Percentiles rank a stretch among this genome's conserved stretches.
Evolutionary conservation across 1,139 yeast genomes (phyloP).

Genomic region (Yamadazyma trypodendri): DNA sequence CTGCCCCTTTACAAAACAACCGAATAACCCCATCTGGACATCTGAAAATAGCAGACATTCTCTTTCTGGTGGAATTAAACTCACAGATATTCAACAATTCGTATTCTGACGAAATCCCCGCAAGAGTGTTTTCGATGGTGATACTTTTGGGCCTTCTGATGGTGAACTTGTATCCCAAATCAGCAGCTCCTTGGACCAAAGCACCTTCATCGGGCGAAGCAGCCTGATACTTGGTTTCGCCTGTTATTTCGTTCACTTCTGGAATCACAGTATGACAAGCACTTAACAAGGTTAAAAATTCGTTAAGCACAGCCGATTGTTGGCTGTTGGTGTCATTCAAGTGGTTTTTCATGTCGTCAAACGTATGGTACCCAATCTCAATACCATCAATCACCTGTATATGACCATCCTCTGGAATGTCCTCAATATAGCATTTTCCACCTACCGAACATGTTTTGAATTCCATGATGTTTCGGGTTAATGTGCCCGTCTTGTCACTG

Average conservation of each 20-base stretch:
- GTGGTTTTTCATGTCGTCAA: constrained; percentile 51
- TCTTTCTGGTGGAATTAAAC: constrained; percentile 93
- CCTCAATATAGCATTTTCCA: constrained; percentile 84
- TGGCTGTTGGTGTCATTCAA: constrained; percentile 33
- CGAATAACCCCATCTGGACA: constrained; percentile 93
- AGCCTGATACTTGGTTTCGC: constrained; percentile 86
- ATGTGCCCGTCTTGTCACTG: constrained; percentile 95
- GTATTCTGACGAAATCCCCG: constrained; percentile 43
- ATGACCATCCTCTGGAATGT: constrained; percentile 86
- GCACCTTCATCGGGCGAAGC: constrained; percentile 99
- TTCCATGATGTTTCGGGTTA: constrained; percentile 95
- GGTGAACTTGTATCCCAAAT: constrained; percentile 77
- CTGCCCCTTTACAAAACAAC: constrained; percentile 95
- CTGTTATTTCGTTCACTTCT: constrained; percentile 60
- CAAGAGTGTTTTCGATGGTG: constrained; percentile 55
- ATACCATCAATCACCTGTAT: constrained; percentile 73
- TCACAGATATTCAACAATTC: constrained; percentile 90
- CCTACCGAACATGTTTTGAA: constrained; percentile 93
- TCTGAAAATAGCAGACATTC: constrained; percentile 94
- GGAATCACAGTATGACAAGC: constrained; percentile 98
- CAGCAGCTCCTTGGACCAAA: constrained; percentile 89
- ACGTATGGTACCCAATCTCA: constrained; percentile 78
- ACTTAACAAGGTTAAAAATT: constrained; percentile 79
- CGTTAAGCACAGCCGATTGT: constrained; percentile 69
- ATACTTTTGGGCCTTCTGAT: constrained; percentile 86